Base-by-base conservation (phyloP, 371 early-diverging fungal species). In the Choanephora cucurbitarum region DNA sequence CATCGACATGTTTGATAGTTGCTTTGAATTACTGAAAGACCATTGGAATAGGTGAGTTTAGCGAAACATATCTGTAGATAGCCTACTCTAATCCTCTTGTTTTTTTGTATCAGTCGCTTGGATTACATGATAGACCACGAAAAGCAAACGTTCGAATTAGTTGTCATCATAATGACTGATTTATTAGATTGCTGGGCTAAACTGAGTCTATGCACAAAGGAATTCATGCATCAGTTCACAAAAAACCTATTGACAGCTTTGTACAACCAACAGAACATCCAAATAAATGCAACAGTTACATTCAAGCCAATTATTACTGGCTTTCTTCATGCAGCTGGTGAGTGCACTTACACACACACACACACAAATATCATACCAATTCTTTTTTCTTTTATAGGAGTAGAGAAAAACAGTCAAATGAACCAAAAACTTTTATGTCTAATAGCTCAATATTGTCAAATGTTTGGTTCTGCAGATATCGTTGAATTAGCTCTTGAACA, bases 21-120 rank as follows among this genome's bases (percentile, higher is more conserved):
- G 53, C 18, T 37, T 75, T 11, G 44, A 61, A 18, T 39, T 75
- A 13, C 7, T 75, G 10, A 58, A 49, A 22, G 55, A 61, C 13
- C 69, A 58, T 49, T 69, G 69, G 59, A 41, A 54, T 39, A 57
- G 59, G 75, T 75, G 62, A 40, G 21, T 40, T 10, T 24, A 2
- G 37, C 2, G 13, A 37, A 14, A 37, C 11, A 11, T 9, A 37
- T 13, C 3, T 4, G 5, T 9, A 9, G 14, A 31, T 19, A 4
- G 11, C 15, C 13, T 49, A 34, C 17, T 15, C 15, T 49, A 28
- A 14, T 7, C 15, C 15, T 8, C 1, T 43, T 21, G 10, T 34
- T 22, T 49, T 10, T 17, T 13, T 22, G 5, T 28, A 28, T 28
- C 28, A 28, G 28, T 28, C 57, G 58, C 14, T 15, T 48, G 22